A percentile compares a stretch with the other conserved stretches of the same genome.
Conservation (phyloP, 352 stramenopile species). For the Globisporangium paroecandrum region DNA sequence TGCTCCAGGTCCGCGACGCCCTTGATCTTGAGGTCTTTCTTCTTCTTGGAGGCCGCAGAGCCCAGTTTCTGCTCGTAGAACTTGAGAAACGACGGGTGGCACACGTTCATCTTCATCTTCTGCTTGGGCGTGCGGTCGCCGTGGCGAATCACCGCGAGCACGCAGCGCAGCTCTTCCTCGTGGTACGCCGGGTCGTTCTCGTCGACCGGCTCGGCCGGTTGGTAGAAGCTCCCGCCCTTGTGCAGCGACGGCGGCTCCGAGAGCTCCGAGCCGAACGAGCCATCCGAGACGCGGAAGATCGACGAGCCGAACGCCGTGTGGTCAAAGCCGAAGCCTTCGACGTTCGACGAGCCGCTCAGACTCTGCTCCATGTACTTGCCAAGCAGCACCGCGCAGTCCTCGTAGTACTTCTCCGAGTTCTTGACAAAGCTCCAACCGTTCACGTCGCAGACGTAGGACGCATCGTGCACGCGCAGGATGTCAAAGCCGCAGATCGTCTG, state of each 20-base stretch:
- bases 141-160: conserved; percentile 98
- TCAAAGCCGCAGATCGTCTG: conserved; percentile 99
- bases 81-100: conserved; percentile 86
- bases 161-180: conserved; percentile 97
- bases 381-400: conserved; percentile 96
- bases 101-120: conserved; percentile 98
- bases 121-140: conserved; percentile 99
- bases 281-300: conserved; percentile 56
- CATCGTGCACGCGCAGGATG: conserved; percentile 91
- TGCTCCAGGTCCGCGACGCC: conserved; percentile 74
- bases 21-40: conserved; percentile 88
- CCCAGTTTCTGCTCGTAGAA: conserved; percentile 67
- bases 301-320: conserved; percentile 54
- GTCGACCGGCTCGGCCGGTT: conserved; percentile 18
- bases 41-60: conserved; percentile 29
- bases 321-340: conserved; percentile 48
- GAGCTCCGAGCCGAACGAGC: conserved; percentile 43
- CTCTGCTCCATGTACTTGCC: conserved; percentile 74
- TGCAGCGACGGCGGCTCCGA: conserved; percentile 49
- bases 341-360: conserved; percentile 26
- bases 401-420: conserved; percentile 99
- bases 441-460: conserved; percentile 98
- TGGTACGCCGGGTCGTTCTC: conserved; percentile 32
- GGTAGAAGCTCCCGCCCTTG: conserved; percentile 16
- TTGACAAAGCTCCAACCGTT: conserved; percentile 99